Evolutionary conservation across 768 basidiomycete genomes (phyloP).

Genomic region (Fibroporia radiculosa): DNA sequence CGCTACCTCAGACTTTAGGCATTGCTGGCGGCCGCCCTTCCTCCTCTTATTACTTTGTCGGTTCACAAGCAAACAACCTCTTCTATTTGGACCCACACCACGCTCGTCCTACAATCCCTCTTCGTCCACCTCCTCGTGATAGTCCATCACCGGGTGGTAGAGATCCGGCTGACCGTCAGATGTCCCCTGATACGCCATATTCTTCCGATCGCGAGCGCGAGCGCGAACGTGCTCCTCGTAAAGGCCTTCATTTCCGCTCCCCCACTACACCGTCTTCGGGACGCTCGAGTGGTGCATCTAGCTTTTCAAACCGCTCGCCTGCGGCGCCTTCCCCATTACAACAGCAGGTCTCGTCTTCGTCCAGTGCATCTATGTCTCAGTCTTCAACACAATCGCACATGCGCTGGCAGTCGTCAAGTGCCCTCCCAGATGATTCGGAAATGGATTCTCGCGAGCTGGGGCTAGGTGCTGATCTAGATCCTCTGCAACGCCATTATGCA

Average conservation of each 20-base stretch:
- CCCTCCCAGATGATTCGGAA: slow-evolving; percentile 21
- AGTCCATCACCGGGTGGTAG: slow-evolving; percentile 4
- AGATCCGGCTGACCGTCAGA: slow-evolving; percentile 13
- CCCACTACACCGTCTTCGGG: slow-evolving; percentile 20
- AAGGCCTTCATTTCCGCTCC: slow-evolving; percentile 17
- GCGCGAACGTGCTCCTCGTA: slow-evolving; percentile 12
- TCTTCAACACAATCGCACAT: slow-evolving; percentile 24
- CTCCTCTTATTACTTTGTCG: slow-evolving; percentile 98
- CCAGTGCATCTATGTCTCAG: slow-evolving; percentile 21
- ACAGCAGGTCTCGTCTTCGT: slow-evolving; percentile 47
- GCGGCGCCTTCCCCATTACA: slow-evolving; percentile 58
- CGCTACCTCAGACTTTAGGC: slow-evolving; percentile 91
- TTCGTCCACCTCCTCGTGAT: slow-evolving; percentile 41
- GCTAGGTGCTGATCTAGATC: slow-evolving; percentile 30
- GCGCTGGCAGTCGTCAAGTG: slow-evolving; percentile 24
- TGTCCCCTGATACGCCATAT: slow-evolving; percentile 16
- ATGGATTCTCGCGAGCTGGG: slow-evolving; percentile 32
- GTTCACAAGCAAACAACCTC: slow-evolving; percentile 80
- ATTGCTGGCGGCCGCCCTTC: slow-evolving; percentile 95
- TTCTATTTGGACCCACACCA: slow-evolving; percentile 82
- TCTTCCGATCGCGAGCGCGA: slow-evolving; percentile 17
- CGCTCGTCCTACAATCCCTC: slow-evolving; percentile 66
- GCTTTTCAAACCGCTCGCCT: slow-evolving; percentile 50
- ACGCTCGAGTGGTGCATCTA: slow-evolving; percentile 20
- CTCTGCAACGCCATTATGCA: slow-evolving; percentile 54